These are phyloP conservation scores for Hericium erinaceus DNA, from an alignment of 768 basidiomycete species.

Conservation along the genomic window DNA sequence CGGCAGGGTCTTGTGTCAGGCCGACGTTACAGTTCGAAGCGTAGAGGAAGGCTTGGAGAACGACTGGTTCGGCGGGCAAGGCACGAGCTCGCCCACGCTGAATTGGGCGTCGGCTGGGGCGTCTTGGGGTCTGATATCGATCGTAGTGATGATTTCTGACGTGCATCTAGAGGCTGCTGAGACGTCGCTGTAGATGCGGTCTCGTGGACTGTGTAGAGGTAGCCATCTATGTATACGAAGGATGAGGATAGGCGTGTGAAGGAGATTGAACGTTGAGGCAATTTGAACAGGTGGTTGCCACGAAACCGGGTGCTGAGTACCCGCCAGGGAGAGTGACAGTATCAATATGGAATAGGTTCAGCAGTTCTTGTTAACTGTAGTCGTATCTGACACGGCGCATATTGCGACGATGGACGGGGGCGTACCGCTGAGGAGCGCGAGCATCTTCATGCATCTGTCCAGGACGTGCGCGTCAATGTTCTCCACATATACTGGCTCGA, in stretches of 20 bases:
- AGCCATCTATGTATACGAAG: slow-evolving; percentile 28
- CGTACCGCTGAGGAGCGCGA: too few relatives aligned
- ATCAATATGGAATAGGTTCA: too few relatives aligned
- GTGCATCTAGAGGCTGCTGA: slow-evolving; percentile 43
- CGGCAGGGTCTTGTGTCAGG: slow-evolving; percentile 34
- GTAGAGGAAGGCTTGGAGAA: slow-evolving; percentile 52
- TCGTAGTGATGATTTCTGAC: slow-evolving; percentile 39
- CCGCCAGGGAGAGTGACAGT: slow-evolving; percentile 69
- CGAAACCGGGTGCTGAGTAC: slow-evolving; percentile 45
- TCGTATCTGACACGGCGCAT: too few relatives aligned
- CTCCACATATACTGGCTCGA: too few relatives aligned
- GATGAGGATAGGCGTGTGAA: not conserved
- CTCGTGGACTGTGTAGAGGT: slow-evolving; percentile 47
- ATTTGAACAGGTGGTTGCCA: slow-evolving; percentile 56
- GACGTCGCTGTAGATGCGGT: slow-evolving; percentile 47
- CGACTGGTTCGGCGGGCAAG: slow-evolving; percentile 34
- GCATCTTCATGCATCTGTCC: too few relatives aligned
- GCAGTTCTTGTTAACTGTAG: too few relatives aligned
- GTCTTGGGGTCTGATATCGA: slow-evolving; percentile 38
- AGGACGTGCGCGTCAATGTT: too few relatives aligned
- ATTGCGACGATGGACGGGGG: too few relatives aligned
- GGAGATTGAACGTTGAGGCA: slow-evolving; percentile 34
- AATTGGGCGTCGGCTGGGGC: slow-evolving; percentile 31
- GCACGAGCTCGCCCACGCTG: slow-evolving; percentile 53
- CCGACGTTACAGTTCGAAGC: slow-evolving; percentile 61